Conservation (phyloP, 768 basidiomycete genomes). For the Tricholoma terreum region DNA sequence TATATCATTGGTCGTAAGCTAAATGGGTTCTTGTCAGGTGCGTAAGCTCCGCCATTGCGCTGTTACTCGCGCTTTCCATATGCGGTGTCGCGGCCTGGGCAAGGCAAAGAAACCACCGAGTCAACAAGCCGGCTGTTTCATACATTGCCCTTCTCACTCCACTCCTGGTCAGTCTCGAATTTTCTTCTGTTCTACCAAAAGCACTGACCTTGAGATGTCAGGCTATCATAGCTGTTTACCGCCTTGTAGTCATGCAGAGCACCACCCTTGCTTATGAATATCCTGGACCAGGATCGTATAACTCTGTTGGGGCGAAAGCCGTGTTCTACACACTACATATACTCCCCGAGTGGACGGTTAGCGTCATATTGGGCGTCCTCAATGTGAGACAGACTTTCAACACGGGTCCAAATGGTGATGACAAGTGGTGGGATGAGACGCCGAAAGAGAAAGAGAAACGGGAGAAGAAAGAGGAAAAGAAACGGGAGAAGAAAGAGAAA, state of each 20-base stretch:
- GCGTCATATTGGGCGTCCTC: slow-evolving; percentile 17
- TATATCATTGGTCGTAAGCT: background rate
- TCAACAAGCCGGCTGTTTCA: slow-evolving; percentile 17
- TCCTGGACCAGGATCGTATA: slow-evolving; percentile 22
- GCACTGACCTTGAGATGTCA: background rate
- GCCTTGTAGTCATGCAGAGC: slow-evolving; percentile 28
- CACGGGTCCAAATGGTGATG: slow-evolving; percentile 24
- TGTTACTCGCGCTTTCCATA: slow-evolving; percentile 20
- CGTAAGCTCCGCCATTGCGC: slow-evolving; percentile 24
- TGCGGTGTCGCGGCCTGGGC: slow-evolving; percentile 21
- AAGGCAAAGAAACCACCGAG: slow-evolving; percentile 14
- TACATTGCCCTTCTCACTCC: slow-evolving; percentile 17
- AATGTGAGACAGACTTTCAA: slow-evolving; percentile 27
- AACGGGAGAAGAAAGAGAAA: slow-evolving; percentile 13
- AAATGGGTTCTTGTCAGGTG: slow-evolving; percentile 17
- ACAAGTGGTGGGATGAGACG: slow-evolving; percentile 21
- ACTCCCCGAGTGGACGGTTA: slow-evolving; percentile 30
- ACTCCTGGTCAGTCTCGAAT: slow-evolving; percentile 19
- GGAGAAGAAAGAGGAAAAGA: slow-evolving; percentile 15
- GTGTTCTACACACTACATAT: slow-evolving; percentile 33
- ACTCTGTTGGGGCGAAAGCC: slow-evolving; percentile 23
- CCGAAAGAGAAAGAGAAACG: slow-evolving; percentile 19
- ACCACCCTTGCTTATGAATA: slow-evolving; percentile 24
- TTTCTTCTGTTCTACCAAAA: background rate
- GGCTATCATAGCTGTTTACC: slow-evolving; percentile 11